phyloP scores from a whole-genome alignment of 306 rosid species.

The Prunus davidiana region DNA sequence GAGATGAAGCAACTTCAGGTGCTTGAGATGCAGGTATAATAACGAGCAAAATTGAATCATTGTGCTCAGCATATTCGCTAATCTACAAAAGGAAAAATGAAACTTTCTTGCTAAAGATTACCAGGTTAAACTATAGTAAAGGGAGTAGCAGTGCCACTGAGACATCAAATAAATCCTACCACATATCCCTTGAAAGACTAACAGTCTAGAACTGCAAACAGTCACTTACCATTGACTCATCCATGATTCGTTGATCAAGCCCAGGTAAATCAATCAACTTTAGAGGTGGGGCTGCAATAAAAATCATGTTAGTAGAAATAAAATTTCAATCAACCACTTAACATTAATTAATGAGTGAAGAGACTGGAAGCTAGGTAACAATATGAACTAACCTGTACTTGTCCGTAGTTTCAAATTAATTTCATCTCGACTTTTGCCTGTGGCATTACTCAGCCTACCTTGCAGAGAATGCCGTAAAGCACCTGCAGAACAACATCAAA shows the following conservation, averaged over 20 bases:
- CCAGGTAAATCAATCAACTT: conserved; percentile 97
- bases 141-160: background rate
- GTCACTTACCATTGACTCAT: conserved; percentile 76
- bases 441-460: conserved; percentile 80
- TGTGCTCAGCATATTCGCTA: conserved; percentile 90
- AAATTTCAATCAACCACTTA: background rate
- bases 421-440: conserved; percentile 79
- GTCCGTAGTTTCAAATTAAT: conserved; percentile 87
- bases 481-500: conserved; percentile 41
- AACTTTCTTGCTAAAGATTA: conserved; percentile 3
- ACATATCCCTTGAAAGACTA: background rate
- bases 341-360: background rate
- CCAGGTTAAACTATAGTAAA: background rate
- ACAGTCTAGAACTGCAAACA: conserved; percentile 15
- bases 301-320: background rate
- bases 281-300: conserved; percentile 80
- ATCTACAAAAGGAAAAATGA: conserved; percentile 51
- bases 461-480: conserved; percentile 93
- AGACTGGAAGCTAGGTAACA: conserved; percentile 8
- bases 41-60: conserved; percentile 85
- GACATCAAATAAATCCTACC: background rate
- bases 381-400: conserved; percentile 71
- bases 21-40: conserved; percentile 92
- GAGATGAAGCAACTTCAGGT: conserved; percentile 81
- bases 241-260: conserved; percentile 85